Percentiles rank a stretch among this genome's conserved stretches.
Conservation (phyloP, 2,329 filamentous ascomycete species). For the Pseudogymnoascus sp. region DNA sequence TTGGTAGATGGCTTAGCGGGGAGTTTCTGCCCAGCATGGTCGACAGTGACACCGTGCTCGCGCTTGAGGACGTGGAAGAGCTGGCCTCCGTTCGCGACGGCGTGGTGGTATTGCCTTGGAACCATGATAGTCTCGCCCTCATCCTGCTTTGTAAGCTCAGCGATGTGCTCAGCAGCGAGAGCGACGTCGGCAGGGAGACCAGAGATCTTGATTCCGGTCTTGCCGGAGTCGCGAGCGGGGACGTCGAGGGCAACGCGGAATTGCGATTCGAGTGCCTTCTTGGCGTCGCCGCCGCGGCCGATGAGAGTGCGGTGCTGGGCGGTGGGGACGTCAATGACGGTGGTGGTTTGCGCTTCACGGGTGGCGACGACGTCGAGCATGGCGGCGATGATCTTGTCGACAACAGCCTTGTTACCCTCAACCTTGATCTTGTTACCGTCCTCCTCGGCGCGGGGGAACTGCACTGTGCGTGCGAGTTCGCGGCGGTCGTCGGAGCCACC, state of each 20-base stretch:
- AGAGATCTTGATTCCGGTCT: slow-evolving; percentile 78
- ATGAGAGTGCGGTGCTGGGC: slow-evolving; percentile 90
- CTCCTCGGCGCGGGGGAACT: slow-evolving; percentile 85
- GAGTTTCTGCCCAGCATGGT: slow-evolving; percentile 74
- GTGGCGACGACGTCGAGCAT: slow-evolving; percentile 78
- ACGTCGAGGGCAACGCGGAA: slow-evolving; percentile 86
- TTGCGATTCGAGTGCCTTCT: slow-evolving; percentile 76
- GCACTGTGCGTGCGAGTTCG: slow-evolving; percentile 79
- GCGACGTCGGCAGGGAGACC: slow-evolving; percentile 73
- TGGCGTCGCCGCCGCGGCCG: slow-evolving; percentile 81
- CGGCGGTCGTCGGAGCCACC: slow-evolving; percentile 84
- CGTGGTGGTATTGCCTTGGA: slow-evolving; percentile 75
- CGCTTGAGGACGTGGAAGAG: slow-evolving; percentile 88
- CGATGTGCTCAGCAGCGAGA: slow-evolving; percentile 80
- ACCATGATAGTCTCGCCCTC: slow-evolving; percentile 83
- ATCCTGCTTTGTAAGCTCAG: slow-evolving; percentile 71
- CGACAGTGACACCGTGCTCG: slow-evolving; percentile 81
- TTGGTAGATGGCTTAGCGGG: slow-evolving; percentile 59
- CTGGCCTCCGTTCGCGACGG: slow-evolving; percentile 78
- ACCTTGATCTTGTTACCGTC: slow-evolving; percentile 79
- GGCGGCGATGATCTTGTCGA: slow-evolving; percentile 78
- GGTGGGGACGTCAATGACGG: slow-evolving; percentile 72
- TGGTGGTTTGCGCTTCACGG: slow-evolving; percentile 73
- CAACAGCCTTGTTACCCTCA: slow-evolving; percentile 75
- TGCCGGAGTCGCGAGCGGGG: slow-evolving; percentile 77